Evolutionary conservation across 768 basidiomycete species (phyloP).

Genomic region (Cystoderma amianthinum): DNA sequence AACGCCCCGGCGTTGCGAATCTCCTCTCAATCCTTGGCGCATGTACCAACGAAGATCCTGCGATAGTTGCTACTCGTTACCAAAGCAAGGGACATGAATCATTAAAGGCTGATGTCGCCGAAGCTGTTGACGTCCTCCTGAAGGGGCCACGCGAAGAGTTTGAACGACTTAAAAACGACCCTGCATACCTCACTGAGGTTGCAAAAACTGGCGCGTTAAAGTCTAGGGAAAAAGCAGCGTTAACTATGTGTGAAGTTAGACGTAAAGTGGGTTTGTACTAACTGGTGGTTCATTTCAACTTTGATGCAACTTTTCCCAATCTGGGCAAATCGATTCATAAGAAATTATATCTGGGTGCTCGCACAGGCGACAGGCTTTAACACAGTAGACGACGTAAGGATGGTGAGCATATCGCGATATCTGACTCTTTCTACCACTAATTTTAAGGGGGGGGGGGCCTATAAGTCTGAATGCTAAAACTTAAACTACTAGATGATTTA

Average conservation of each 20-base stretch:
- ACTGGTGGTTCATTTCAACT: too few relatives aligned
- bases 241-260: slow-evolving; percentile 66
- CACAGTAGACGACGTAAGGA: too few relatives aligned
- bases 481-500: too few relatives aligned
- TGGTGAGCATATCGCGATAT: too few relatives aligned
- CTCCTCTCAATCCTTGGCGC: slow-evolving; percentile 75
- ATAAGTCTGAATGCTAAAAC: too few relatives aligned
- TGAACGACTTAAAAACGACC: slow-evolving; percentile 52
- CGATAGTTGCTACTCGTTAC: slow-evolving; percentile 42
- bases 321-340: too few relatives aligned
- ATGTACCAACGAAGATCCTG: slow-evolving; percentile 45
- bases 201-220: slow-evolving; percentile 55
- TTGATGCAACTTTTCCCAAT: neutral
- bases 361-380: too few relatives aligned
- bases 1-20: slow-evolving; percentile 82
- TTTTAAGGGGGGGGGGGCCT: too few relatives aligned
- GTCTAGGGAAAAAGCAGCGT: slow-evolving; percentile 54
- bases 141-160: slow-evolving; percentile 65
- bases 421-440: too few relatives aligned
- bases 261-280: slow-evolving; percentile 48
- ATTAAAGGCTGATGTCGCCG: slow-evolving; percentile 71
- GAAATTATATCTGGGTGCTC: too few relatives aligned
- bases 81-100: slow-evolving; percentile 49
- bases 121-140: slow-evolving; percentile 65
- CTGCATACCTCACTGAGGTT: slow-evolving; percentile 51